Base-by-base conservation (phyloP, 2,329 filamentous ascomycete species). In the Alternaria metachromatica region DNA sequence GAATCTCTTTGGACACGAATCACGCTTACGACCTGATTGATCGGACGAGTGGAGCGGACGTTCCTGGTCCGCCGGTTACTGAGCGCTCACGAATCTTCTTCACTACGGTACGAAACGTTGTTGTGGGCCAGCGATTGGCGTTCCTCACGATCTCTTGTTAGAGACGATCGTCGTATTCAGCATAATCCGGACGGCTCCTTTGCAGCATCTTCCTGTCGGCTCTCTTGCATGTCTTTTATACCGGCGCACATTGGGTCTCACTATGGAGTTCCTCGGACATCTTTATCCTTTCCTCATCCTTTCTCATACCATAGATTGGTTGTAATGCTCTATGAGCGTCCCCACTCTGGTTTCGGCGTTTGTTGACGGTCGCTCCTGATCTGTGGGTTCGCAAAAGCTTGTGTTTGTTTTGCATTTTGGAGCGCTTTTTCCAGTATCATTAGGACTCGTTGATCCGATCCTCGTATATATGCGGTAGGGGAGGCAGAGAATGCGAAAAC, bases 1-100 rank as follows among this genome's bases (percentile, higher is more conserved):
- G 76, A 80, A 74, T 80, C 70, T 78, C 65, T 68, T 76, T 77
- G 71, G 71, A 72, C 71, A 79, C 71, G 75, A 79, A 71, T 65
- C 66, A 71, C 72, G 70, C 64, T 77, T 71, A 79, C 74, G 75
- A 76, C 70, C 73, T 70, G 57, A 70, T 44, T 72, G 75, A 74
- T 60, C 26, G 63, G 75, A 76, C 66, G 63, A 73, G 76, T 77
- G 78, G 76, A 80, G 76, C 75, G 74, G 75, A 75, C 64, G 75
- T 76, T 65, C 25, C 63, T 67, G 55, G 46, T 28, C 44, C 20
- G n/a, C 63, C 44, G 63, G 68, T 50, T 53, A 66, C 72, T 48
- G 73, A 76, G 62, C 74, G 76, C 76, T 80, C 77, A 77, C 76
- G 63, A 76, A 62, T 78, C 72, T 63, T 68, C 50, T 68, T 76